A percentile compares a stretch with the other conserved stretches of the same genome.
These are phyloP conservation scores for Xylaria scruposa DNA, from an alignment of 495 filamentous ascomycete genomes.

Conservation along the genomic window DNA sequence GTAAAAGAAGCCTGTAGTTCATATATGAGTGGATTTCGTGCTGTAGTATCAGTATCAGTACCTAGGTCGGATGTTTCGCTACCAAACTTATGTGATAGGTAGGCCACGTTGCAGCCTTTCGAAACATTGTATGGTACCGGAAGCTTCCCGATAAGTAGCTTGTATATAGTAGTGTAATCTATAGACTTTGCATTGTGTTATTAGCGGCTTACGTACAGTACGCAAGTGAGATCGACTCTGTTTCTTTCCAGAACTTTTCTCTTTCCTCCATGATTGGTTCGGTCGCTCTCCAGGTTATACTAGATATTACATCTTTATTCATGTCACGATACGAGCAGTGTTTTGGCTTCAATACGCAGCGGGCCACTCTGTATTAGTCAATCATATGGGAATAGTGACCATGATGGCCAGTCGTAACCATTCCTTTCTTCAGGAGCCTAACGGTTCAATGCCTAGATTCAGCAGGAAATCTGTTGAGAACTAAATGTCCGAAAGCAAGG, in stretches of 20 bases:
- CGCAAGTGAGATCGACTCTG: neutral
- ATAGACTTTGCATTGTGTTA: conserved; percentile 6
- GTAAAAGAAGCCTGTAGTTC: conserved; percentile 1
- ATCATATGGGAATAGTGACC: neutral
- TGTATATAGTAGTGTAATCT: neutral
- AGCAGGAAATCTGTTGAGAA: neutral
- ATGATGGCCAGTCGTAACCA: neutral
- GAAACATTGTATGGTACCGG: conserved; percentile 26
- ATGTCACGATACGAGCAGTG: neutral
- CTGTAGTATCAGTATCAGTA: conserved; percentile 16
- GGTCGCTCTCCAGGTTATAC: neutral
- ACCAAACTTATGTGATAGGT: conserved; percentile 3
- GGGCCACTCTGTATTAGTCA: too few relatives aligned
- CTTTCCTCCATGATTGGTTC: neutral
- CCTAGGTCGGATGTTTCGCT: conserved; percentile 1
- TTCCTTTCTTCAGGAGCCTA: neutral
- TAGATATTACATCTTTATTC: neutral
- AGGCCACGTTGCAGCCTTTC: conserved; percentile 28
- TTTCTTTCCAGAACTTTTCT: conserved; percentile 22
- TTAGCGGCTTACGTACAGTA: neutral
- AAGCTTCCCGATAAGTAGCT: conserved; percentile 28
- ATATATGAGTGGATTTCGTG: neutral
- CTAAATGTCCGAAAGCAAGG: neutral
- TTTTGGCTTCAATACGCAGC: too few relatives aligned
- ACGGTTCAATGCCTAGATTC: conserved; percentile 2